Conservation (phyloP, 2,329 filamentous ascomycete species). For the Diaporthe aspalathi region DNA sequence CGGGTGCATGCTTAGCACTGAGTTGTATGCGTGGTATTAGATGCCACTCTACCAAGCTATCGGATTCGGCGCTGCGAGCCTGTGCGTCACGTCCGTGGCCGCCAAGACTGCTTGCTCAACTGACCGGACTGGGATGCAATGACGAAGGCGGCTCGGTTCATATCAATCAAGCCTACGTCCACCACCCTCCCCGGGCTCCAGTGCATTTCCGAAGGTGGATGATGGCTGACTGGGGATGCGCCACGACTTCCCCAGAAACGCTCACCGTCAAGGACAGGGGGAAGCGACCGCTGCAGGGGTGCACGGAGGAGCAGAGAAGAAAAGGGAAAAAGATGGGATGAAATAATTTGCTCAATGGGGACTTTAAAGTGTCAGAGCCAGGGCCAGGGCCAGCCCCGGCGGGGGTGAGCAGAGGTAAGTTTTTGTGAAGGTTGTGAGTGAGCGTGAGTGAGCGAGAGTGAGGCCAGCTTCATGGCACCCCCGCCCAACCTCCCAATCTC, state of each 20-base stretch:
- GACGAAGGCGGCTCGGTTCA: constrained; percentile 23
- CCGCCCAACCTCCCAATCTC: constrained; percentile 26
- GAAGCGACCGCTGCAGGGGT: neutral
- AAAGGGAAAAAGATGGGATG: constrained; percentile 21
- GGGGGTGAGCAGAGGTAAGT: constrained; percentile 7
- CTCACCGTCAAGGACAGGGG: constrained; percentile 28
- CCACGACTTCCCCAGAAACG: constrained; percentile 26
- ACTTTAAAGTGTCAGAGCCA: constrained; percentile 18
- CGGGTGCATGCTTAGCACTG: neutral
- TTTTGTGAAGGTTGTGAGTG: neutral
- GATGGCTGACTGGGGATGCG: constrained; percentile 9
- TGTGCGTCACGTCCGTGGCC: neutral
- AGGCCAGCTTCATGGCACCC: constrained; percentile 12
- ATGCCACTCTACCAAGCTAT: constrained; percentile 23
- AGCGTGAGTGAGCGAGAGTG: neutral
- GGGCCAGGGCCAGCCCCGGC: neutral
- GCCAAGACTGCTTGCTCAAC: constrained; percentile 8
- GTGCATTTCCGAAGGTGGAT: constrained; percentile 6
- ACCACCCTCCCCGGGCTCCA: constrained; percentile 1
- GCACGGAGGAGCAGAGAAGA: constrained; percentile 7
- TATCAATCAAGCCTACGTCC: neutral
- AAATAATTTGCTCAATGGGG: constrained; percentile 31
- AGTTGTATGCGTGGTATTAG: constrained; percentile 9
- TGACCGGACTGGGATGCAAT: neutral
- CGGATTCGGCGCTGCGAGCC: constrained; percentile 22